A percentile compares a stretch with the other conserved stretches of the same genome.
Conservation (phyloP, 768 basidiomycete genomes). For the Chiua virens region DNA sequence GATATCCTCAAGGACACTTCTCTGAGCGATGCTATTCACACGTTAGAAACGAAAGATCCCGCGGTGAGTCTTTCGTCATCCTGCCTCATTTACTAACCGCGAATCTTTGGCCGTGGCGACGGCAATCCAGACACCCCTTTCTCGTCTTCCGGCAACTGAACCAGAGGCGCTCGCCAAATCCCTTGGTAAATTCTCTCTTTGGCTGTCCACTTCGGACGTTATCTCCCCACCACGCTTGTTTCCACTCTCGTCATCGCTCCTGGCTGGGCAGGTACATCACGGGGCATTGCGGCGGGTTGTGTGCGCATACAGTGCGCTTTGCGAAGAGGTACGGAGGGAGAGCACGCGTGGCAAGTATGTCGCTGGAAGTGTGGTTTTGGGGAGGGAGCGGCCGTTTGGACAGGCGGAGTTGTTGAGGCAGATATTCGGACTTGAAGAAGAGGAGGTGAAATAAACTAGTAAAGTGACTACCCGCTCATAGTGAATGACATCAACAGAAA, state of each 20-base stretch:
- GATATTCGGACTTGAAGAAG: conserved; percentile 72
- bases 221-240: conserved; percentile 79
- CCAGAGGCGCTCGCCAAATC: conserved; percentile 61
- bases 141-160: conserved; percentile 62
- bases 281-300: conserved; percentile 69
- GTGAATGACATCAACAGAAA: too few species aligned
- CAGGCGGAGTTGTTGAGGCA: conserved; percentile 72
- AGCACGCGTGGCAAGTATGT: conserved; percentile 69
- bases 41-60: conserved; percentile 22
- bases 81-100: background rate
- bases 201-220: conserved; percentile 82
- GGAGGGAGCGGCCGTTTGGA: conserved; percentile 83
- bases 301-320: conserved; percentile 67
- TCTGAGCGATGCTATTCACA: conserved; percentile 25
- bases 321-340: conserved; percentile 71
- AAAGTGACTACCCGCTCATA: too few species aligned
- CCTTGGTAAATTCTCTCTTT: conserved; percentile 72
- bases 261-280: conserved; percentile 74
- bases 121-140: conserved; percentile 61
- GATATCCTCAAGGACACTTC: conserved; percentile 29
- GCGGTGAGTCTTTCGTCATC: conserved; percentile 11
- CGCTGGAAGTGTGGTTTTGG: conserved; percentile 82
- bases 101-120: background rate
- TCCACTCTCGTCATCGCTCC: conserved; percentile 62
- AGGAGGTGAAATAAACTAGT: too few species aligned